A percentile compares a stretch with the other conserved stretches of the same genome.
phyloP scores from a whole-genome alignment of 371 early-diverging fungal genomes.

The Blakeslea trispora region DNA sequence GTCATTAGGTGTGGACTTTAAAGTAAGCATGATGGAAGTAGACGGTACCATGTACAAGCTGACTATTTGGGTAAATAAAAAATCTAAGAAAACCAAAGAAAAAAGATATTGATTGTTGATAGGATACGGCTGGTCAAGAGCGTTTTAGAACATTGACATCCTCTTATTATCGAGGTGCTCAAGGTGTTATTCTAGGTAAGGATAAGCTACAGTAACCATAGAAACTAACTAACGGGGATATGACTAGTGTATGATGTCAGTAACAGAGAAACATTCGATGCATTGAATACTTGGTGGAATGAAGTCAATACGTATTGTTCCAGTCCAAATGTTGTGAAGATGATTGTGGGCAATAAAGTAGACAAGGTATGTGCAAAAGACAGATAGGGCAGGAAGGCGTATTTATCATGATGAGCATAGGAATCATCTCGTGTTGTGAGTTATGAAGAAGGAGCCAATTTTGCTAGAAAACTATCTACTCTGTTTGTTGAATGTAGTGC shows the following conservation, averaged over 20 bases:
- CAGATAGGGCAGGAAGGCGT: too few species aligned
- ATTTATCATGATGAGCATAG: slow-evolving; percentile 22
- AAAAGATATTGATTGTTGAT: slow-evolving; percentile 10
- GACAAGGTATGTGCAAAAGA: slow-evolving; percentile 87
- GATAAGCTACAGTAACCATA: too few species aligned
- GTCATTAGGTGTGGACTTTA: slow-evolving; percentile 97
- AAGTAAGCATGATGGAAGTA: slow-evolving; percentile 94
- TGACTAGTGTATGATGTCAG: slow-evolving; percentile 94
- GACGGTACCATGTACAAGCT: slow-evolving; percentile 94
- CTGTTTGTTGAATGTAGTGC: slow-evolving; percentile 96
- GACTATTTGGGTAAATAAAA: slow-evolving; percentile 94
- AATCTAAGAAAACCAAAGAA: too few species aligned
- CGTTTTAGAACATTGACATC: slow-evolving; percentile 99
- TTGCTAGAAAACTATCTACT: slow-evolving; percentile 83
- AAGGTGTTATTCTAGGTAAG: slow-evolving; percentile 89
- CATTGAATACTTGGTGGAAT: slow-evolving; percentile 90
- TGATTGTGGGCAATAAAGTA: slow-evolving; percentile 97
- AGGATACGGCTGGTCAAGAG: slow-evolving; percentile 99
- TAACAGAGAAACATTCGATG: slow-evolving; percentile 90
- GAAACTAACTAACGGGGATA: slow-evolving; percentile 78
- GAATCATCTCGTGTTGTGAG: slow-evolving; percentile 81
- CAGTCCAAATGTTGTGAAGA: slow-evolving; percentile 85
- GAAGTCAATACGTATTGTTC: slow-evolving; percentile 95
- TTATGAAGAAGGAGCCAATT: slow-evolving; percentile 86
- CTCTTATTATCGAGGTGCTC: slow-evolving; percentile 98